Percentiles rank a stretch among this genome's conserved stretches.
phyloP scores from a whole-genome alignment of 148 eudicot genomes.

The Camellia japonica region DNA sequence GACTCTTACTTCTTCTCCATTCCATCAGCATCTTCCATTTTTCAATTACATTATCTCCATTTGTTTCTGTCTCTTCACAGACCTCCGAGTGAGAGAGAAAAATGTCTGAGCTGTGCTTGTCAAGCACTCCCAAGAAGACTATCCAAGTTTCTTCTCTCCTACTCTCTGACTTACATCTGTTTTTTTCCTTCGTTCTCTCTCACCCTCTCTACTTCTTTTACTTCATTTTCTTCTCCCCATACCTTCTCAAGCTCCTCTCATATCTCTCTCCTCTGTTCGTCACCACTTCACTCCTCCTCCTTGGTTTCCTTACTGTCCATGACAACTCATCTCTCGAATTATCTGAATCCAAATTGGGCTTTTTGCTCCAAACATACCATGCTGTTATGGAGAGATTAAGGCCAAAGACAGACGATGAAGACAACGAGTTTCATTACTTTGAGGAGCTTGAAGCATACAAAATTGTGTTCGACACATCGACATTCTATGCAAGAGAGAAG shows the following conservation, averaged over 20 bases:
- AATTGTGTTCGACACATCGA: slow-evolving; percentile 51
- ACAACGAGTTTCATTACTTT: slow-evolving; percentile 19
- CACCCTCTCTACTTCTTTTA: slow-evolving; percentile 70
- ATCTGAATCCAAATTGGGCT: slow-evolving; percentile 27
- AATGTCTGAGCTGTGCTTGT: slow-evolving; percentile 49
- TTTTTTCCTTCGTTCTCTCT: slow-evolving; percentile 40
- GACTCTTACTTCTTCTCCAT: slow-evolving; percentile 17
- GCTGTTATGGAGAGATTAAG: slow-evolving; percentile 30
- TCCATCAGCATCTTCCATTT: slow-evolving; percentile 26
- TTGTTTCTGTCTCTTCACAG: slow-evolving; percentile 13
- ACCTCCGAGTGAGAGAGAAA: background rate
- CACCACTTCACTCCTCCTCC: slow-evolving; percentile 52
- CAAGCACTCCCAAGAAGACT: slow-evolving; percentile 27
- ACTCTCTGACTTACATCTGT: slow-evolving; percentile 29
- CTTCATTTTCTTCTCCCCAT: slow-evolving; percentile 81
- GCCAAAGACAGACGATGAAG: slow-evolving; percentile 19
- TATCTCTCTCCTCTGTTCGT: slow-evolving; percentile 75
- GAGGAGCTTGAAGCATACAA: slow-evolving; percentile 66
- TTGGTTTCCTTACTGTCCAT: slow-evolving; percentile 32
- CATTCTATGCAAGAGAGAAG: slow-evolving; percentile 30
- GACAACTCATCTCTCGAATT: background rate
- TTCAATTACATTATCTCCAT: slow-evolving; percentile 15
- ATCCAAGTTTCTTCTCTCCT: slow-evolving; percentile 22
- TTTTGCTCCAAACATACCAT: slow-evolving; percentile 23
- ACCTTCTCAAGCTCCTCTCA: slow-evolving; percentile 61